phyloP scores from a whole-genome alignment of 2,329 filamentous ascomycete species.

The Mycogone perniciosa region DNA sequence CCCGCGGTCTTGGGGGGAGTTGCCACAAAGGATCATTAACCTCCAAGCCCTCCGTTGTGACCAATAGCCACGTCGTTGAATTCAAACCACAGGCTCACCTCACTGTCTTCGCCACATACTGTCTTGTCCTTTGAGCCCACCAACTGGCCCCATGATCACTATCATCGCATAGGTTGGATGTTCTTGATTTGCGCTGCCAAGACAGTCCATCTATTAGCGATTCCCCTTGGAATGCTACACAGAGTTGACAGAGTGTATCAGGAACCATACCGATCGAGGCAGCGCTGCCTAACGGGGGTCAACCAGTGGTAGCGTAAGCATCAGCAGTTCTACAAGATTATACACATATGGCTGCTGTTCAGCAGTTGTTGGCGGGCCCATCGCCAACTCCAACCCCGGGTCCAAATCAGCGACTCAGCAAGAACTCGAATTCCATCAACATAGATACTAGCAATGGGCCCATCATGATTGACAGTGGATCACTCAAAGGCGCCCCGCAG shows the following conservation, averaged over 20 bases:
- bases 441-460: slow-evolving; percentile 30
- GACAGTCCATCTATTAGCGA: neutral
- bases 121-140: too few species aligned
- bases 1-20: neutral
- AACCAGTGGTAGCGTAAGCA: neutral
- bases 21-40: neutral
- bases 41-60: neutral
- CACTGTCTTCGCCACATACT: too few species aligned
- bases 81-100: neutral
- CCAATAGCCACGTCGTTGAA: neutral
- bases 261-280: slow-evolving; percentile 3
- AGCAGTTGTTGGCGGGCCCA: slow-evolving; percentile 30
- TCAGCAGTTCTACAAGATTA: neutral
- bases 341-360: slow-evolving; percentile 32
- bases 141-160: neutral
- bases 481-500: slow-evolving; percentile 40
- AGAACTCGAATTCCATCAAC: slow-evolving; percentile 18
- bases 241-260: slow-evolving; percentile 1
- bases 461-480: slow-evolving; percentile 30
- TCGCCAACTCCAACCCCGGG: slow-evolving; percentile 26
- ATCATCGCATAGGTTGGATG: neutral
- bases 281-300: slow-evolving; percentile 4
- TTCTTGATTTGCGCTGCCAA: neutral
- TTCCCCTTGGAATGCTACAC: slow-evolving; percentile 6
- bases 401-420: slow-evolving; percentile 20